A percentile compares a stretch with the other conserved stretches of the same genome.
phyloP scores from a whole-genome alignment of 306 rosid genomes.

The Gastrolobium villosum region DNA sequence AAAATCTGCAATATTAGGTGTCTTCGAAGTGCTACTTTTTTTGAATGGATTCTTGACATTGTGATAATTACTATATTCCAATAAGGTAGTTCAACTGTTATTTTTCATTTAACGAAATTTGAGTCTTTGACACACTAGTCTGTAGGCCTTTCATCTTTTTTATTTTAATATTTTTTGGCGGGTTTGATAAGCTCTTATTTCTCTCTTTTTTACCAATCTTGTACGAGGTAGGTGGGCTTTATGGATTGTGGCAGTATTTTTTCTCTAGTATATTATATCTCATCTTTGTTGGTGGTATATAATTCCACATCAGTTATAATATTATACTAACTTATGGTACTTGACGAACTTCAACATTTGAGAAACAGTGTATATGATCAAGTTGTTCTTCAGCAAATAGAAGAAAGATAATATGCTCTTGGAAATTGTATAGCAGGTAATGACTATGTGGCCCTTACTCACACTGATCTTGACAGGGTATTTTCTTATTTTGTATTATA shows the following conservation, averaged over 20 bases:
- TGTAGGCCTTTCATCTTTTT: background rate
- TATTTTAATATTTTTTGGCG: background rate
- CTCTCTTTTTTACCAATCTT: slow-evolving; percentile 28
- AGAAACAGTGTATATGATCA: slow-evolving; percentile 92
- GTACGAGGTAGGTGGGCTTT: background rate
- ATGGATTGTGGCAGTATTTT: background rate
- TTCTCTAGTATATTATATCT: background rate
- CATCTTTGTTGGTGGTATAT: background rate
- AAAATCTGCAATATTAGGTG: no score
- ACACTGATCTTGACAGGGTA: slow-evolving; percentile 97
- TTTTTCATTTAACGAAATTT: no score
- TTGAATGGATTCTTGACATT: no score
- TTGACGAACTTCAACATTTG: slow-evolving; percentile 88
- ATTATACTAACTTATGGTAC: slow-evolving; percentile 26
- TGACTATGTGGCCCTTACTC: slow-evolving; percentile 94
- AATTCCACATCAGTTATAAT: background rate
- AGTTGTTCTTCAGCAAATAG: slow-evolving; percentile 90
- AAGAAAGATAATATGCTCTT: slow-evolving; percentile 89
- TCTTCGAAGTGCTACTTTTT: no score
- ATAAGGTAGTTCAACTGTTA: no score
- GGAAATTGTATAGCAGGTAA: slow-evolving; percentile 96
- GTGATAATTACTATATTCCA: no score
- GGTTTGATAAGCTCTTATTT: slow-evolving; percentile 13
- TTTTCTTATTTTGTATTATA: background rate
- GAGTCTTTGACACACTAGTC: background rate